A percentile compares a stretch with the other conserved stretches of the same genome.
Evolutionary conservation across 1,139 yeast species (phyloP).

Genomic region (Yamadazyma atmosphaerica): DNA sequence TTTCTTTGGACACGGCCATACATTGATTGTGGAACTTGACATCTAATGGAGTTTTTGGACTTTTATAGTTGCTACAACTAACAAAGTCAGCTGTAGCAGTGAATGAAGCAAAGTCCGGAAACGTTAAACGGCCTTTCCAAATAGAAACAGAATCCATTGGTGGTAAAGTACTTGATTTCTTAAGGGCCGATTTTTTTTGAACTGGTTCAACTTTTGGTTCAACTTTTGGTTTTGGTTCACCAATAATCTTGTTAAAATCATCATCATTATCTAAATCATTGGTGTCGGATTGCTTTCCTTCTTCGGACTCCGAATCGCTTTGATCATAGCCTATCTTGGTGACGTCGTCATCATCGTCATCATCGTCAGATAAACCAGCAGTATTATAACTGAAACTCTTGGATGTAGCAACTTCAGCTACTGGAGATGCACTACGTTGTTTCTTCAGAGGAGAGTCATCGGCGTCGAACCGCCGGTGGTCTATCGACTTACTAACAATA

Average conservation of each 20-base stretch:
- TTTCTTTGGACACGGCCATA: constrained; percentile 32
- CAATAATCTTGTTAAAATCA: constrained; percentile 19
- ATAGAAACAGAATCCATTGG: constrained; percentile 20
- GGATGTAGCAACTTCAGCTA: neutral
- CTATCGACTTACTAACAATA: constrained; percentile 43
- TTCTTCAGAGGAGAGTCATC: constrained; percentile 4
- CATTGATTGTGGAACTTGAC: constrained; percentile 24
- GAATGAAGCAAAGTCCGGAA: constrained; percentile 56
- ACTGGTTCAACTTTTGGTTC: no score
- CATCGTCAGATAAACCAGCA: constrained; percentile 6
- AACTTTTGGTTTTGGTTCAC: constrained; percentile 6
- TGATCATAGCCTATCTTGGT: constrained; percentile 15
- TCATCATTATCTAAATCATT: constrained; percentile 10
- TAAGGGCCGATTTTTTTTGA: constrained; percentile 6
- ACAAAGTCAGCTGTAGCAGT: constrained; percentile 44
- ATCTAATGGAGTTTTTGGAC: constrained; percentile 26
- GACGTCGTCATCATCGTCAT: constrained; percentile 17
- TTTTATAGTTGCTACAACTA: constrained; percentile 31
- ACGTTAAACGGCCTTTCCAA: constrained; percentile 59
- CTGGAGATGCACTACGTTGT: constrained; percentile 1
- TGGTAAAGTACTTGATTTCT: constrained; percentile 13
- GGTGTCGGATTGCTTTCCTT: constrained; percentile 3
- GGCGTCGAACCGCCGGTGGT: constrained; percentile 36
- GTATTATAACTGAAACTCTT: constrained; percentile 1
- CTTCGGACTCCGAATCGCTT: constrained; percentile 6